Base-by-base conservation (phyloP, 2,329 filamentous ascomycete genomes). In the Nigrospora oryzae region DNA sequence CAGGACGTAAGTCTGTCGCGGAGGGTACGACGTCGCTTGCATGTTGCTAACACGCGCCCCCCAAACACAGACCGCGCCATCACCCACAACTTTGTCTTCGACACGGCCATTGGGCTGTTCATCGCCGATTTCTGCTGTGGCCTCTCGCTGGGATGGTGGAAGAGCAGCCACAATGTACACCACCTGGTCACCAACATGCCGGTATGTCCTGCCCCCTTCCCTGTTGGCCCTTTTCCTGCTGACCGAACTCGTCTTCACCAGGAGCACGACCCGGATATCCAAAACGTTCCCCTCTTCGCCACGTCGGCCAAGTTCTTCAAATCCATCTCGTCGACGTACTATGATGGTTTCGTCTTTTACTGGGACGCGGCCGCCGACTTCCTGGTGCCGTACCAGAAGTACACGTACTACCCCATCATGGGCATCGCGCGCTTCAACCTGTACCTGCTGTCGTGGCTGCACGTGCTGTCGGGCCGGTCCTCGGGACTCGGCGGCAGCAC, bases 371-470 rank as follows among this genome's bases (percentile, higher is more conserved):
- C 70, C 14, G 79, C 81, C 38, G 74, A 80, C 50, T 60, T 81
- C 48, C 56, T 82, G 44, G 67, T 86, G 5, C 71, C 69, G 8
- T 77, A 73, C 56, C 83, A 87, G 58, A 66, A 76, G 43, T 84
- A 77, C 63, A 77, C 79, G 0, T 87, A 86, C 66, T 86, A 86
- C 58, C 78, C 81, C 1, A 62, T 84, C 55, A 78, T 87, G 67
- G 69, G 68, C 48, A 68, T 86, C 44, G 83, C 81, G 3, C 81
- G 83, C 48, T 86, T 87, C 74, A 86, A 86, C 58, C 73, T 87
- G 2, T 86, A 86, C 61, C 63, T 80, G 15, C 71, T 86, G 11
- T 82, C 79, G 5, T 84, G 80, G 80, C 64, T 74, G 14, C 81
- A 84, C 57, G 73, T 86, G 11, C 62, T 85, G 30, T 72, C 73